phyloP scores from a whole-genome alignment of 768 basidiomycete species.

The Psilocybe tampanensis region DNA sequence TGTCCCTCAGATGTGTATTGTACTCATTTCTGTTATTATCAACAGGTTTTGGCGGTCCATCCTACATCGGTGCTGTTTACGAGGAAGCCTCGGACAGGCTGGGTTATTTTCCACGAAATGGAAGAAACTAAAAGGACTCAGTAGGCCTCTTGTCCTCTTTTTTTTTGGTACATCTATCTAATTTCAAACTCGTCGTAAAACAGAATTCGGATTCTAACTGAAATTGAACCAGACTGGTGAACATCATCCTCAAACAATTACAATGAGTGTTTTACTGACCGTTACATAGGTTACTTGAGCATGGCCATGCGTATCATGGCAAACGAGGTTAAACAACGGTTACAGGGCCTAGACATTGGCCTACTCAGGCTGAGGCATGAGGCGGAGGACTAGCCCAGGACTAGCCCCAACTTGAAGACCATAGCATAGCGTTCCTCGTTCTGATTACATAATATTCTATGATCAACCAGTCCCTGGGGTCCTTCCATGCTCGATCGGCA shows the following conservation, averaged over 20 bases:
- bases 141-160: slow-evolving; percentile 43
- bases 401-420: too few relatives aligned
- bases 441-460: too few relatives aligned
- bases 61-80: slow-evolving; percentile 95
- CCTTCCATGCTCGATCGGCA: too few relatives aligned
- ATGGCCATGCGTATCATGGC: slow-evolving; percentile 24
- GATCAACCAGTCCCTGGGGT: too few relatives aligned
- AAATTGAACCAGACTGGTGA: slow-evolving; percentile 94
- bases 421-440: too few relatives aligned
- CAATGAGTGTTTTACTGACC: background rate
- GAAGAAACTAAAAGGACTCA: slow-evolving; percentile 96
- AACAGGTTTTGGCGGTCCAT: slow-evolving; percentile 83
- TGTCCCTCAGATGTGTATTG: background rate
- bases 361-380: too few relatives aligned
- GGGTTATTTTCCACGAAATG: slow-evolving; percentile 95
- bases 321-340: background rate
- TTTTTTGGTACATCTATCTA: background rate
- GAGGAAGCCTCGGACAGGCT: slow-evolving; percentile 85
- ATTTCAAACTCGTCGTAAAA: slow-evolving; percentile 6
- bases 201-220: slow-evolving; percentile 91
- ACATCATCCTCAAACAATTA: background rate
- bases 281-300: slow-evolving; percentile 22
- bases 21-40: background rate
- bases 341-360: too few relatives aligned
- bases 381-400: too few relatives aligned